phyloP scores from a whole-genome alignment of 371 early-diverging fungal species.

The Lichtheimia corymbifera region DNA sequence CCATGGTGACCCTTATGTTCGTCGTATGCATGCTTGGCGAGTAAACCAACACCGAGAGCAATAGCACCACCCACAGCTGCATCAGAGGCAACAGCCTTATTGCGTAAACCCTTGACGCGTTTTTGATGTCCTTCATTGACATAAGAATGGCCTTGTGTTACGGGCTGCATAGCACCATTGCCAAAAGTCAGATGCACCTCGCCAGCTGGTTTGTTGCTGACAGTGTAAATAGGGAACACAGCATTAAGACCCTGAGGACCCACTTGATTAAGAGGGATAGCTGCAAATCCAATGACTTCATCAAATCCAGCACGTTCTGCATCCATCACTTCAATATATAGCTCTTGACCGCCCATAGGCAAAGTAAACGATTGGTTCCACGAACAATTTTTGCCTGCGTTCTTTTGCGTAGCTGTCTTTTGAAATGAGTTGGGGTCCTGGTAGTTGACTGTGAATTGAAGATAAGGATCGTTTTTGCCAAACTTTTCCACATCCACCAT shows the following conservation, averaged over 20 bases:
- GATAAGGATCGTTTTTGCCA: slow-evolving; percentile 63
- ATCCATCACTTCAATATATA: slow-evolving; percentile 60
- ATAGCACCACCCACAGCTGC: slow-evolving; percentile 14
- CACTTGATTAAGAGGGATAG: slow-evolving; percentile 60
- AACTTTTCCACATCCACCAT: slow-evolving; percentile 42
- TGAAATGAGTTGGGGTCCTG: slow-evolving; percentile 49
- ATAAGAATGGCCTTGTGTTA: slow-evolving; percentile 49
- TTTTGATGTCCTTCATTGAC: slow-evolving; percentile 48
- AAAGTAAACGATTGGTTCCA: slow-evolving; percentile 62
- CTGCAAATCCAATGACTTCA: slow-evolving; percentile 61
- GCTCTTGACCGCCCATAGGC: slow-evolving; percentile 50
- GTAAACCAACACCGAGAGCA: slow-evolving; percentile 42
- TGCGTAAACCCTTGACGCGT: slow-evolving; percentile 50
- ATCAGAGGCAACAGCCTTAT: slow-evolving; percentile 47
- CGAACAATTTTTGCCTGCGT: slow-evolving; percentile 50
- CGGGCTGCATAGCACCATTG: slow-evolving; percentile 1
- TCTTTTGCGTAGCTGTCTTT: slow-evolving; percentile 58
- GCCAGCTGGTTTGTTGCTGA: slow-evolving; percentile 51
- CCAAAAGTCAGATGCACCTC: slow-evolving; percentile 46
- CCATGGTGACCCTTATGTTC: slow-evolving; percentile 38
- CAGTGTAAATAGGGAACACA: slow-evolving; percentile 46
- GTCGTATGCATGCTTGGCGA: slow-evolving; percentile 51
- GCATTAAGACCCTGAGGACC: slow-evolving; percentile 53
- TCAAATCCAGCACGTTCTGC: slow-evolving; percentile 45
- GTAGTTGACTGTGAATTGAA: slow-evolving; percentile 52